Percentiles rank a stretch among this genome's conserved stretches.
These are phyloP conservation scores for Mycena vitilis DNA, from an alignment of 768 basidiomycete genomes.

Conservation along the genomic window DNA sequence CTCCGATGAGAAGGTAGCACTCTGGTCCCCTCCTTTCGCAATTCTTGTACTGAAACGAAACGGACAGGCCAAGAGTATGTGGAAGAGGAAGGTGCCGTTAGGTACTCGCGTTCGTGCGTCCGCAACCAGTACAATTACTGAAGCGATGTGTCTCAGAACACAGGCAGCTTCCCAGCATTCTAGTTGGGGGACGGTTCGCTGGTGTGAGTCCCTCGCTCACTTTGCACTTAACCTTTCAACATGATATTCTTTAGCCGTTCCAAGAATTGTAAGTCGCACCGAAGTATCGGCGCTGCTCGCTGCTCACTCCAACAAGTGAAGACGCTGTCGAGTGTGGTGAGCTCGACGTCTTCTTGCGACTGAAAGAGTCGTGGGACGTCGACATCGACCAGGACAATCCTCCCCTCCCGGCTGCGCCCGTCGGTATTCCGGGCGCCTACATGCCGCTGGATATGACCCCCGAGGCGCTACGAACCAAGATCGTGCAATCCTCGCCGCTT, in stretches of 20 bases:
- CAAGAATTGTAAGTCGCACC: slow-evolving; percentile 71
- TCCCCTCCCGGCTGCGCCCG: slow-evolving; percentile 64
- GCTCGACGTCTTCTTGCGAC: slow-evolving; percentile 75
- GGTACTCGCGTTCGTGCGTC: slow-evolving; percentile 51
- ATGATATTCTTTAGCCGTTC: slow-evolving; percentile 64
- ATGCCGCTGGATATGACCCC: slow-evolving; percentile 85
- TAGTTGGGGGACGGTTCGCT: slow-evolving; percentile 80
- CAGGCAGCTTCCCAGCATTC: slow-evolving; percentile 86
- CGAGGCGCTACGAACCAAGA: slow-evolving; percentile 71
- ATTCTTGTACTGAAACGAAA: slow-evolving; percentile 80
- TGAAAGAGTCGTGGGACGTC: slow-evolving; percentile 74
- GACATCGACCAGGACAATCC: slow-evolving; percentile 67
- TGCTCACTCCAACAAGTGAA: slow-evolving; percentile 62
- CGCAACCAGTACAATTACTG: background rate
- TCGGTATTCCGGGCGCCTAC: slow-evolving; percentile 85
- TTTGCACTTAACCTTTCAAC: slow-evolving; percentile 25
- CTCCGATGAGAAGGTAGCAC: slow-evolving; percentile 66
- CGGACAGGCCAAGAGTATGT: slow-evolving; percentile 73
- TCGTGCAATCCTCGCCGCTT: slow-evolving; percentile 62
- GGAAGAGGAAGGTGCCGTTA: slow-evolving; percentile 83
- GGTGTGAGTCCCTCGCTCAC: slow-evolving; percentile 64
- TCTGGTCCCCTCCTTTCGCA: too few relatives aligned
- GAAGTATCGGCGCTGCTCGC: slow-evolving; percentile 4
- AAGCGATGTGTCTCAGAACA: slow-evolving; percentile 63
- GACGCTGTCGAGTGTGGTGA: slow-evolving; percentile 86